These are phyloP conservation scores for Oryza punctata DNA, from an alignment of 176 grass and related monocot species.

Conservation along the genomic window DNA sequence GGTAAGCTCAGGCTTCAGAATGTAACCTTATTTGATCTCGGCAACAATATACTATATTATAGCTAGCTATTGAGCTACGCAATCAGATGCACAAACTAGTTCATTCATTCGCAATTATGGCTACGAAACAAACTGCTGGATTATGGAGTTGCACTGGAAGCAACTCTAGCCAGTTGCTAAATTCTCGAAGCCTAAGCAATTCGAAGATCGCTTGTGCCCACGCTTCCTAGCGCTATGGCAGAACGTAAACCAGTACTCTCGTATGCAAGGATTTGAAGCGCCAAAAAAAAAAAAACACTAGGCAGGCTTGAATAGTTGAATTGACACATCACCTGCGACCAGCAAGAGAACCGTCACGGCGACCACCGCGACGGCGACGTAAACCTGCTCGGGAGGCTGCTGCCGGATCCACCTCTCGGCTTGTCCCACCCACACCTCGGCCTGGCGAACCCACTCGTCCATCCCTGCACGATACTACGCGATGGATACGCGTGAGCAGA, in stretches of 20 bases:
- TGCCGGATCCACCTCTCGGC: slow-evolving; percentile 76
- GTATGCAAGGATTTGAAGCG: not conserved
- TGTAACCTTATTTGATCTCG: not conserved
- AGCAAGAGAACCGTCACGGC: slow-evolving; percentile 59
- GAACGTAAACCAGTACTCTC: not conserved
- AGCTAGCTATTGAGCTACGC: not conserved
- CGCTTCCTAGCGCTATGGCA: not conserved
- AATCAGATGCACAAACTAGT: not conserved
- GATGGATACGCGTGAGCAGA: too few species aligned
- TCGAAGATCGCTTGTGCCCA: not conserved
- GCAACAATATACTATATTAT: not conserved
- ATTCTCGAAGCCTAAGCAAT: not conserved
- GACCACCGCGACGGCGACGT: slow-evolving; percentile 63
- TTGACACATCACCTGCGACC: slow-evolving; percentile 36
- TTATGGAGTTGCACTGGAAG: not conserved
- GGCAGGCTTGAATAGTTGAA: too few species aligned
- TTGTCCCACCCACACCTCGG: slow-evolving; percentile 45
- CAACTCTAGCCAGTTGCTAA: not conserved
- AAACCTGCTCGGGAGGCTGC: slow-evolving; percentile 81
- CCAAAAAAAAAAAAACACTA: too few species aligned
- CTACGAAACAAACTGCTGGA: not conserved
- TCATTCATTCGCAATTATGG: not conserved
- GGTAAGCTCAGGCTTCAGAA: not conserved
- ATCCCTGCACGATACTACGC: slow-evolving; percentile 18
- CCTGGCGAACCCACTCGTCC: slow-evolving; percentile 55